These are phyloP conservation scores for Exsudoporus frostii DNA, from an alignment of 768 basidiomycete genomes.

Conservation along the genomic window DNA sequence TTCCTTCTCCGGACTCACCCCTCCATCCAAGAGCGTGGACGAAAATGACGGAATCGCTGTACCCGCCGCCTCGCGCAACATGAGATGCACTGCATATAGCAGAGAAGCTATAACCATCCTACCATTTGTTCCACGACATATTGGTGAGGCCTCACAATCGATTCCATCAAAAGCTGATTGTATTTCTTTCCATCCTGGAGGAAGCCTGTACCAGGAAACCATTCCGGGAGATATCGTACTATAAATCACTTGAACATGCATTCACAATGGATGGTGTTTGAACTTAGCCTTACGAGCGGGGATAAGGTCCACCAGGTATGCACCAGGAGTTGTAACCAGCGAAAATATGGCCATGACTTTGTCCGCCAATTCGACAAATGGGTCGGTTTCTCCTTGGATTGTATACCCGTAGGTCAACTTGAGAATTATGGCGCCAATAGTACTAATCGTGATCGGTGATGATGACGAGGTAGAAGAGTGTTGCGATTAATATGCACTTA, in stretches of 20 bases:
- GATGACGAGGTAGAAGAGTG: not conserved
- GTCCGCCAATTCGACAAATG: slow-evolving; percentile 32
- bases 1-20: slow-evolving; percentile 15
- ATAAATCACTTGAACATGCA: not conserved
- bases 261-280: too few relatives aligned
- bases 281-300: slow-evolving; percentile 14
- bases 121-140: slow-evolving; percentile 51
- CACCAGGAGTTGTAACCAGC: too few relatives aligned
- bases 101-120: not conserved
- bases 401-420: slow-evolving; percentile 41
- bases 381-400: slow-evolving; percentile 34
- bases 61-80: slow-evolving; percentile 10
- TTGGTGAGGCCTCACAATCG: too few relatives aligned
- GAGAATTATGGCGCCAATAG: slow-evolving; percentile 31
- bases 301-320: too few relatives aligned
- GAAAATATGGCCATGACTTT: too few relatives aligned
- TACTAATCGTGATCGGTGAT: not conserved
- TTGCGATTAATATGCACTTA: slow-evolving; percentile 1
- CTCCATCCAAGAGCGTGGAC: slow-evolving; percentile 10
- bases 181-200: too few relatives aligned
- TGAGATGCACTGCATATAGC: not conserved
- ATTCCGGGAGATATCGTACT: slow-evolving; percentile 33
- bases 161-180: too few relatives aligned
- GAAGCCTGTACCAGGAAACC: slow-evolving; percentile 38
- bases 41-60: slow-evolving; percentile 19